phyloP scores from a whole-genome alignment of 345 rosid genomes.

The Psidium guajava region DNA sequence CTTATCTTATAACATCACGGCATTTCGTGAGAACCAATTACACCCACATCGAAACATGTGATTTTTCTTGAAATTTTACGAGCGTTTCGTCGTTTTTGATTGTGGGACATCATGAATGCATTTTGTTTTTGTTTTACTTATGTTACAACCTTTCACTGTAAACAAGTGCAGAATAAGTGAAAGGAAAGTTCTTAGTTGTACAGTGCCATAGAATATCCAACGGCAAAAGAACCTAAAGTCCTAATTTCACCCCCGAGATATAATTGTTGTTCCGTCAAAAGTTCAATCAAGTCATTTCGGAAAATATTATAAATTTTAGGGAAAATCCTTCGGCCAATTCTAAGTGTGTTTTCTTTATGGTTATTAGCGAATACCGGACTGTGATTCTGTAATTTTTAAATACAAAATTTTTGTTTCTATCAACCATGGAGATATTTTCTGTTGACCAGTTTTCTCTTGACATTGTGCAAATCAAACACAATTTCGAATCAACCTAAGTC shows the following conservation, averaged over 20 bases:
- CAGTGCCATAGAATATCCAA: background rate
- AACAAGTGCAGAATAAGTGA: background rate
- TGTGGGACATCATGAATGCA: background rate
- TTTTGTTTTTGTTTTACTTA: background rate
- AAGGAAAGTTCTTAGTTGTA: background rate
- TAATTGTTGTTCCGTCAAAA: background rate
- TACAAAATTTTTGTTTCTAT: background rate
- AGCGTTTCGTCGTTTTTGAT: accelerated
- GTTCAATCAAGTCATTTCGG: background rate
- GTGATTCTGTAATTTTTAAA: background rate
- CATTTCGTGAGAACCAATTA: background rate
- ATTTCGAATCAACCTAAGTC: background rate
- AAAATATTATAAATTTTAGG: background rate
- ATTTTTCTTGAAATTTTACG: background rate
- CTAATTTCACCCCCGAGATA: background rate
- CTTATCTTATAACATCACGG: background rate
- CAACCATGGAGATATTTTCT: background rate
- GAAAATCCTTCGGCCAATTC: background rate
- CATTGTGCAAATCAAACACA: background rate
- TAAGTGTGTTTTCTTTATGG: background rate
- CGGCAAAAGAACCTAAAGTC: background rate
- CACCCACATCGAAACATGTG: background rate
- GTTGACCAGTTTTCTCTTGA: background rate
- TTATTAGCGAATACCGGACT: background rate
- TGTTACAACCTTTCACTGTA: background rate